Percentiles rank a stretch among this genome's conserved stretches.
Evolutionary conservation across 2,329 filamentous ascomycete species (phyloP).

Genomic region (Cladosporium cucumerinum): DNA sequence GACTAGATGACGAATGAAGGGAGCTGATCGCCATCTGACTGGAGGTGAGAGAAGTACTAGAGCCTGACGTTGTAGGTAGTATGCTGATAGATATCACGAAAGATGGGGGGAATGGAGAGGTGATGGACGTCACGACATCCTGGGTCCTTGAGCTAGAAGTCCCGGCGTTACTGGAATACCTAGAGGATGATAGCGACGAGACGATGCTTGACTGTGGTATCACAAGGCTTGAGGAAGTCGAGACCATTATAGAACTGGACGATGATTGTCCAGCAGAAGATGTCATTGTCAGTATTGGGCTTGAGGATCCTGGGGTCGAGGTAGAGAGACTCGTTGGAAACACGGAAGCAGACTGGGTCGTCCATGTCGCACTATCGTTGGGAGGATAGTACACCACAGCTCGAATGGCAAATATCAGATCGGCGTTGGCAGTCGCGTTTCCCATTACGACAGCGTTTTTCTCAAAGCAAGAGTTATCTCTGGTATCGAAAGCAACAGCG

Average conservation of each 20-base stretch:
- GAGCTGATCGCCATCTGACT: neutral
- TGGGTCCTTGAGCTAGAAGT: neutral
- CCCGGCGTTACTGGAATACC: neutral
- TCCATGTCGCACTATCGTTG: neutral
- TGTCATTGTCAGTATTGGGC: no score
- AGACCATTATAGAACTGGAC: neutral
- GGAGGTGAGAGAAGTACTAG: neutral
- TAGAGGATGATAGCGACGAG: neutral
- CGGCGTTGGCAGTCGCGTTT: neutral
- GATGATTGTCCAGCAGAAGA: neutral
- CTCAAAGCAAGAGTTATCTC: constrained; percentile 7
- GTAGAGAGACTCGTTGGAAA: neutral
- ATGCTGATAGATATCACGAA: neutral
- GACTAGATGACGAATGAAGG: neutral
- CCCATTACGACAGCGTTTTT: neutral
- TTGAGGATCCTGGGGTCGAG: neutral
- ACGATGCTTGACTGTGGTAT: neutral
- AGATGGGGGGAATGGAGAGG: neutral
- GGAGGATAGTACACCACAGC: neutral
- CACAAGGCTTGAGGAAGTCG: neutral
- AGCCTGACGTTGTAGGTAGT: neutral
- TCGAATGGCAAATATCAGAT: constrained; percentile 9
- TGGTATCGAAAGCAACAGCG: constrained; percentile 9
- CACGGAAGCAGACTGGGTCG: neutral
- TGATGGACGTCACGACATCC: neutral